A percentile compares a stretch with the other conserved stretches of the same genome.
phyloP scores from a whole-genome alignment of 2,329 filamentous ascomycete species.

The Geosmithia morbida region DNA sequence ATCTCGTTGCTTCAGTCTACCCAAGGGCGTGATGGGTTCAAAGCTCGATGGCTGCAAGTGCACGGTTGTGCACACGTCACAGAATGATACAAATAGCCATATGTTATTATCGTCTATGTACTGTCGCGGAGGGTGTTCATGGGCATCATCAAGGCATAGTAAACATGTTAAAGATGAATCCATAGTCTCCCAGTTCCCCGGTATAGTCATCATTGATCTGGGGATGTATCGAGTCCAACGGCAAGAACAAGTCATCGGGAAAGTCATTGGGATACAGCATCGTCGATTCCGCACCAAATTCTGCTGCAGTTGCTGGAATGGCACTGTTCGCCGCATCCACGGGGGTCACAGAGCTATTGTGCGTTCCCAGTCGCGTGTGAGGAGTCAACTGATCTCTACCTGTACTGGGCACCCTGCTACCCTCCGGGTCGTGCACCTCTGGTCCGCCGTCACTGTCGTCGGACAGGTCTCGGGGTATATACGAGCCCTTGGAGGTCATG shows the following conservation, averaged over 20 bases:
- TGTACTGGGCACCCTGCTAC: not conserved
- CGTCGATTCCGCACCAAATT: not conserved
- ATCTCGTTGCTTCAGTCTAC: too few relatives aligned
- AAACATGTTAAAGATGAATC: not conserved
- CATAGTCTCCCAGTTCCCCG: slow-evolving; percentile 1
- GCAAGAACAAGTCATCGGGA: not conserved
- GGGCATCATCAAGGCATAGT: not conserved
- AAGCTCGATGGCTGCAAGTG: too few relatives aligned
- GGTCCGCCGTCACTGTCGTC: not conserved
- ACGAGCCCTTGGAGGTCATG: slow-evolving; percentile 2
- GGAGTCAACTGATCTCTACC: not conserved
- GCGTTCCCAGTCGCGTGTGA: not conserved
- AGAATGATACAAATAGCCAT: too few relatives aligned
- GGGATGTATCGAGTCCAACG: slow-evolving; percentile 3
- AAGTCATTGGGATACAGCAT: not conserved
- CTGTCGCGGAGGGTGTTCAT: too few relatives aligned
- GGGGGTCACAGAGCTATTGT: not conserved
- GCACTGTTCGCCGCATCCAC: not conserved
- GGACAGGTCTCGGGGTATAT: slow-evolving; percentile 2
- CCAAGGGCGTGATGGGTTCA: too few relatives aligned
- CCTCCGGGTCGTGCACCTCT: not conserved
- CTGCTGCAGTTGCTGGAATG: too few relatives aligned
- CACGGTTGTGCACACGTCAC: too few relatives aligned
- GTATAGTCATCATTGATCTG: slow-evolving; percentile 2
- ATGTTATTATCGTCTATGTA: too few relatives aligned